phyloP scores from a whole-genome alignment of 768 basidiomycete species.

The Xerocomellus amylosporus region DNA sequence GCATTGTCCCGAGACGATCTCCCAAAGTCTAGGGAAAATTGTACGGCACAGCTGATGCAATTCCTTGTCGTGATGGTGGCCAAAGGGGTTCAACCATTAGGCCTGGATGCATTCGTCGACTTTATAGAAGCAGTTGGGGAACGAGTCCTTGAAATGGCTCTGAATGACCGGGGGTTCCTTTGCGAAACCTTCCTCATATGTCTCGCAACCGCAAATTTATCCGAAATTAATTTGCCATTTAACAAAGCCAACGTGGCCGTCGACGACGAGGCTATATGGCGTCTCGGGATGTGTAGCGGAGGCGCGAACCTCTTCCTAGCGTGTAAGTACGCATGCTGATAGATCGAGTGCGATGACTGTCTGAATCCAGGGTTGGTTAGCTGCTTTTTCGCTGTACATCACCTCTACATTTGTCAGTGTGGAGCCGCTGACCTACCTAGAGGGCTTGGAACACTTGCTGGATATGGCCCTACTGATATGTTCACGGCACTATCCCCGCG shows the following conservation, averaged over 20 bases:
- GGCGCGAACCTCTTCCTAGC: slow-evolving; percentile 37
- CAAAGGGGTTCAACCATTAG: slow-evolving; percentile 13
- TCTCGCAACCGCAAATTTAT: slow-evolving; percentile 27
- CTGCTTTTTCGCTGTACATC: slow-evolving; percentile 47
- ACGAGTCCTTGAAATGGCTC: slow-evolving; percentile 12
- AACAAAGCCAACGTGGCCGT: slow-evolving; percentile 5
- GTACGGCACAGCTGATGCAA: slow-evolving; percentile 23
- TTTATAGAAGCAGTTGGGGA: slow-evolving; percentile 17
- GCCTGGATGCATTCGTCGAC: slow-evolving; percentile 1
- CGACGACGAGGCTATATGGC: slow-evolving; percentile 40
- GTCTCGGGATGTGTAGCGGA: slow-evolving; percentile 27
- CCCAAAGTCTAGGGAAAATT: slow-evolving; percentile 1
- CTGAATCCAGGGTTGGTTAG: slow-evolving; percentile 29
- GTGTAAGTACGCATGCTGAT: slow-evolving; percentile 35
- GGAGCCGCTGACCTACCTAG: slow-evolving; percentile 42
- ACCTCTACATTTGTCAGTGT: slow-evolving; percentile 23
- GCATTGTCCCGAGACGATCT: slow-evolving; percentile 6
- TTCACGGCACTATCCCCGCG: slow-evolving; percentile 41
- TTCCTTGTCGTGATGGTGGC: slow-evolving; percentile 23
- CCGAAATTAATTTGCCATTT: slow-evolving; percentile 7
- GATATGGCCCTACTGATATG: slow-evolving; percentile 49
- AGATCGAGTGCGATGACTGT: not conserved
- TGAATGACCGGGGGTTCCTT: slow-evolving; percentile 19
- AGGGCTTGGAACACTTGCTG: slow-evolving; percentile 45
- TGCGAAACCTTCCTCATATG: slow-evolving; percentile 37